Base-by-base conservation (phyloP, 371 early-diverging fungal genomes). In the Mortierella sp. region DNA sequence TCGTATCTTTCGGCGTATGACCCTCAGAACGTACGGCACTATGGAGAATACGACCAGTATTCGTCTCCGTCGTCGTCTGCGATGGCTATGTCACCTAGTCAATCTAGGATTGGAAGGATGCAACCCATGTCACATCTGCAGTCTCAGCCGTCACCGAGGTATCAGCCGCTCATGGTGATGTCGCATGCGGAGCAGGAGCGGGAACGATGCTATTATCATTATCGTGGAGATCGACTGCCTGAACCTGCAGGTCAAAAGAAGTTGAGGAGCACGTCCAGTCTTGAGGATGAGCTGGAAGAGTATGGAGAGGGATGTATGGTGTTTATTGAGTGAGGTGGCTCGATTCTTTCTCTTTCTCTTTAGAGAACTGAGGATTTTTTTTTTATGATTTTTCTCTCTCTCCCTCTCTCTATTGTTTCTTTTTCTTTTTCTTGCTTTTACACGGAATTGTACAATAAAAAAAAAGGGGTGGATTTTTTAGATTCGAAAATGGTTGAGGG, bases 301-400 rank as follows among this genome's bases (percentile, higher is more conserved):
- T 79, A 79, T 53, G 79, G 79, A 4, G 73, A 72, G 19, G 79
- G 64, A 2, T 72, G 73, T 47, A 66, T 69, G 66, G 69, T 79
- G 1, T 79, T 58, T 47, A 45, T 79, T 44, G 79, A 79, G 30
- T 79, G 72, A 29, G 14, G 43, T 48, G 11, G 12, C 26, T 25
- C 48, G 18, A 9, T 46, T 29, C 23, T 47, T 11, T 60, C 60
- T n/a, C 26, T 60, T 60, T 60, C 23, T 59, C 23, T 59, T 59
- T 59, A 9, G 37, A 37, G 37, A 37, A 9, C 53, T n/a, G n/a
- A n/a, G n/a, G n/a, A 4, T 47, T 26, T 61, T 48, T 51, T 48
- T 30, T 43, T 37, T n/a, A 21, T 59, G 43, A n/a, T n/a, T n/a
- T n/a, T n/a, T n/a, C n/a, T n/a, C n/a, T n/a, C n/a, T n/a, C n/a